Conservation (phyloP, 202 grass and related monocot genomes). For the Elaeis oleifera region DNA sequence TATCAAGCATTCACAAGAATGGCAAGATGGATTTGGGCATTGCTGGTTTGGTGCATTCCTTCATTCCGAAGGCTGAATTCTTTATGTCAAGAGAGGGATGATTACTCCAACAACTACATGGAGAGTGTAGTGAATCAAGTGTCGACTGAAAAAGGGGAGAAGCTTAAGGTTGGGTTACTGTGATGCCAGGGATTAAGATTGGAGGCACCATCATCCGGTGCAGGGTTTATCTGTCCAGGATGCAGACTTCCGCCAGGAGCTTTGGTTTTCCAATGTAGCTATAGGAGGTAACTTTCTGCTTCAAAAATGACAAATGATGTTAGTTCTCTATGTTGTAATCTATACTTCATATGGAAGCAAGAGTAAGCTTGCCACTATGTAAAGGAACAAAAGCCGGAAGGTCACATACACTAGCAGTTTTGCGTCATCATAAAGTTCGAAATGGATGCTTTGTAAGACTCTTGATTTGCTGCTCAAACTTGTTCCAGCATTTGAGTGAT, state of each 20-base stretch:
- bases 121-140: constrained; percentile 41
- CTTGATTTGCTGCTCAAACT: no score
- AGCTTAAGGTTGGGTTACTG: constrained; percentile 53
- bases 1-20: constrained; percentile 61
- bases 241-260: background rate
- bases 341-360: no score
- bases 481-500: no score
- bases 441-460: no score
- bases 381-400: no score
- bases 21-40: constrained; percentile 62
- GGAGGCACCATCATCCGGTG: constrained; percentile 51
- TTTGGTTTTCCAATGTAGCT: background rate
- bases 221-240: constrained; percentile 57
- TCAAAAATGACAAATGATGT: no score
- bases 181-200: constrained; percentile 77
- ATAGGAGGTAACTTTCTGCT: no score
- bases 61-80: constrained; percentile 64
- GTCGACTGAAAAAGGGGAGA: constrained; percentile 24
- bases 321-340: no score
- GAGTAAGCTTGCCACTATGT: no score
- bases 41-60: constrained; percentile 37
- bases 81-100: constrained; percentile 43
- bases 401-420: no score
- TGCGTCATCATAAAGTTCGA: no score
- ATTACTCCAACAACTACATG: constrained; percentile 55